Evolutionary conservation across 352 stramenopile species (phyloP).

Genomic region (Pythium phragmiticola): DNA sequence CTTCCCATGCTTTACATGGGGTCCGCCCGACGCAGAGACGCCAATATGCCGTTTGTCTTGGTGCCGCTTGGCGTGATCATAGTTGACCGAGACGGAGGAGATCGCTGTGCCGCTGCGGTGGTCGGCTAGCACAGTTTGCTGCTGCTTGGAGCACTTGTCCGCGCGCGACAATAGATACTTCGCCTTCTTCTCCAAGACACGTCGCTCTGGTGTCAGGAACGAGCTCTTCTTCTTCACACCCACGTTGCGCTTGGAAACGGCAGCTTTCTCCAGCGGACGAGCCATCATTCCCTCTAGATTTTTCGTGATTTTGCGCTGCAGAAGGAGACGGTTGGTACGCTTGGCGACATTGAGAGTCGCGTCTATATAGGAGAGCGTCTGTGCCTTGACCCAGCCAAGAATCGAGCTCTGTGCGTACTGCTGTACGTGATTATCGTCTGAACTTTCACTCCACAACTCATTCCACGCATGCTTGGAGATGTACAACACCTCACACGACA

Average conservation of each 20-base stretch:
- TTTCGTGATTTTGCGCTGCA: conserved; percentile 31
- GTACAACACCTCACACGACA: conserved; percentile 61
- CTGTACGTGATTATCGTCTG: conserved; percentile 45
- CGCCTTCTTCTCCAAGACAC: conserved; percentile 64
- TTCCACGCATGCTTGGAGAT: conserved; percentile 63
- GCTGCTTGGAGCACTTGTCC: conserved; percentile 37
- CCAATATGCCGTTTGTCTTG: conserved; percentile 6
- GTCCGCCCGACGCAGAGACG: not conserved
- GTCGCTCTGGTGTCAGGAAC: conserved; percentile 37
- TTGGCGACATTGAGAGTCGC: conserved; percentile 35
- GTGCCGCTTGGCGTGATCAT: not conserved
- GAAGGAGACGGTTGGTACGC: conserved; percentile 39
- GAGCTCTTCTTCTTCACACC: not conserved
- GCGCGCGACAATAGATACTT: conserved; percentile 53
- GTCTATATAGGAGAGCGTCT: conserved; percentile 43
- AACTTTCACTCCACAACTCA: conserved; percentile 45
- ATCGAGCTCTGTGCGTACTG: conserved; percentile 58
- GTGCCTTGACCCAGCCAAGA: conserved; percentile 51
- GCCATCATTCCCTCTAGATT: conserved; percentile 36
- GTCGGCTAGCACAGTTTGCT: not conserved
- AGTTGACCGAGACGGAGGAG: conserved; percentile 10
- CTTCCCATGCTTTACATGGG: not conserved
- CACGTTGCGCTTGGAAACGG: not conserved
- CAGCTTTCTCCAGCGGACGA: conserved; percentile 6
- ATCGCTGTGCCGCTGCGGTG: not conserved